These are phyloP conservation scores for Benincasa hispida DNA, from an alignment of 306 rosid species.

Conservation along the genomic window DNA sequence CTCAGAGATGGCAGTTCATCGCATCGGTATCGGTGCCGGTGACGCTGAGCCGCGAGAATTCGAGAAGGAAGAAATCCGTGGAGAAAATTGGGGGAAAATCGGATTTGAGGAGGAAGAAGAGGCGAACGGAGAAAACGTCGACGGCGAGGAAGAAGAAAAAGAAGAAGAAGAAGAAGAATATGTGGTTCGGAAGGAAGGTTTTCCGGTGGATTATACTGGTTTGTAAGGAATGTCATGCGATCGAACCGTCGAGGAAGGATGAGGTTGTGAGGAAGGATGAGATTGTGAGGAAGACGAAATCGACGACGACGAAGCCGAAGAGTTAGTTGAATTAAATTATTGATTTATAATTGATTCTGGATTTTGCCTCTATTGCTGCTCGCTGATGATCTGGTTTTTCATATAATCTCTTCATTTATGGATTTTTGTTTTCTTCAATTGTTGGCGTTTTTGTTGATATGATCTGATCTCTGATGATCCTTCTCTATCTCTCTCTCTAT, in stretches of 20 bases:
- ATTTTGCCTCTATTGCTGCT: not conserved
- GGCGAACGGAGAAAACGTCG: not conserved
- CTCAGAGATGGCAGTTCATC: slow-evolving; percentile 75
- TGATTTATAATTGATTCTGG: not conserved
- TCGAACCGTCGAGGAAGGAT: slow-evolving; percentile 6
- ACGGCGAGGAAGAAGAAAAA: slow-evolving; percentile 3
- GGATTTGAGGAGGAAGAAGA: slow-evolving; percentile 7
- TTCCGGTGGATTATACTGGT: slow-evolving; percentile 39
- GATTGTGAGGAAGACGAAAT: not conserved
- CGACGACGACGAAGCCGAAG: not conserved
- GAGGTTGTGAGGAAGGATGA: slow-evolving; percentile 1
- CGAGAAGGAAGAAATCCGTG: slow-evolving; percentile 24
- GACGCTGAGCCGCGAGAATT: slow-evolving; percentile 33
- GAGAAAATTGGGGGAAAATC: slow-evolving; percentile 3
- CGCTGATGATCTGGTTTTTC: not conserved
- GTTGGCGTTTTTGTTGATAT: not conserved
- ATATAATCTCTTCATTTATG: not conserved
- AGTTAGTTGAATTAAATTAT: not conserved
- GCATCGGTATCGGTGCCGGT: slow-evolving; percentile 31
- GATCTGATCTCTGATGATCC: not conserved
- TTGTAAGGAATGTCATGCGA: slow-evolving; percentile 14
- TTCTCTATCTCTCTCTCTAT: not conserved
- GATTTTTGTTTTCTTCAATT: not conserved
- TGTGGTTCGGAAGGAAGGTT: slow-evolving; percentile 30
- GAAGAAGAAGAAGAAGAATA: not conserved